phyloP scores from a whole-genome alignment of 2,329 filamentous ascomycete species.

The Graphilbum ipis-grandicollis region DNA sequence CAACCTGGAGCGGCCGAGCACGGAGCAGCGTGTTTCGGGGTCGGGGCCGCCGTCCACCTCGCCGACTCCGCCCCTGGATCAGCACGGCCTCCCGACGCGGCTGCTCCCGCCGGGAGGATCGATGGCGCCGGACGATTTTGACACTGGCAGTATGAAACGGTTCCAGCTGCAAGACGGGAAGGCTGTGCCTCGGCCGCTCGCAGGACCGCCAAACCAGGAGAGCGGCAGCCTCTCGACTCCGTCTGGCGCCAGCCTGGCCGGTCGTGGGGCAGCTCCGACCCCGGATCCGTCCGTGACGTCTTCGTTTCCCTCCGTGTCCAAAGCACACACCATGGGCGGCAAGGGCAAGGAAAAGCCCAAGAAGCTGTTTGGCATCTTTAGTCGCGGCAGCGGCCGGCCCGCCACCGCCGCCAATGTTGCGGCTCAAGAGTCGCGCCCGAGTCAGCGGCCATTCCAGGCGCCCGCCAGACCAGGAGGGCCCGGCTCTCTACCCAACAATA shows the following conservation, averaged over 20 bases:
- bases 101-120: too few species aligned
- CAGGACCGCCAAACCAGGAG: background rate
- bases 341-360: conserved; percentile 11
- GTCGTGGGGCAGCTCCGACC: too few species aligned
- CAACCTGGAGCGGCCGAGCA: background rate
- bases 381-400: conserved; percentile 1
- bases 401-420: conserved; percentile 4
- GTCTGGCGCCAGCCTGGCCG: background rate
- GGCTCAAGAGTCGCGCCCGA: background rate
- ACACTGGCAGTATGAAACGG: too few species aligned
- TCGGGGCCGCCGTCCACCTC: conserved; percentile 1
- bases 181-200: too few species aligned
- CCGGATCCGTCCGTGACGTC: too few species aligned
- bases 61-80: conserved; percentile 2
- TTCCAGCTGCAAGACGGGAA: too few species aligned
- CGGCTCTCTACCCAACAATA: too few species aligned
- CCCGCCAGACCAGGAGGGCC: background rate
- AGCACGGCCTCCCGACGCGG: too few species aligned
- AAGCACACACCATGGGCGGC: background rate
- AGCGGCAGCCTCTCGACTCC: background rate
- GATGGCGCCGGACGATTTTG: background rate
- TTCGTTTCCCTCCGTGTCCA: too few species aligned
- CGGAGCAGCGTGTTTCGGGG: background rate
- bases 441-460: background rate
- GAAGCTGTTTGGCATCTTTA: conserved; percentile 8